phyloP scores from a whole-genome alignment of 2,329 filamentous ascomycete genomes.

The Nannizziopsis arthrosporioides region DNA sequence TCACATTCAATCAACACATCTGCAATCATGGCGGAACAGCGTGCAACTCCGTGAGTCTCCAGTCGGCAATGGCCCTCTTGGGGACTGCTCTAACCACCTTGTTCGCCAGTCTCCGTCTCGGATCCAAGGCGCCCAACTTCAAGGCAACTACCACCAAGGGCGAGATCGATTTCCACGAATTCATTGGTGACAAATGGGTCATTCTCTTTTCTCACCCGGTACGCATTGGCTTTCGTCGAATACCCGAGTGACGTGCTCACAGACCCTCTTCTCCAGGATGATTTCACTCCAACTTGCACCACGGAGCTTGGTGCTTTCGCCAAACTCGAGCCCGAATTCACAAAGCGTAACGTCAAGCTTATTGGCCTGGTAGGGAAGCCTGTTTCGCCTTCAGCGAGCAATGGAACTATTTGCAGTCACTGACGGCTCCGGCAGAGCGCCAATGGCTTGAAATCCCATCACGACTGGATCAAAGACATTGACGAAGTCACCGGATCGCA shows the following conservation, averaged over 20 bases:
- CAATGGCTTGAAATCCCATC: conserved; percentile 74
- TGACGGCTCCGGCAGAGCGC: conserved; percentile 40
- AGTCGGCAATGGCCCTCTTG: neutral
- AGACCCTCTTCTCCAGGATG: conserved; percentile 30
- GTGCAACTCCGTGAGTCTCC: conserved; percentile 30
- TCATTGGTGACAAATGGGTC: conserved; percentile 58
- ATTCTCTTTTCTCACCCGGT: conserved; percentile 60
- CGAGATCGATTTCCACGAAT: conserved; percentile 59
- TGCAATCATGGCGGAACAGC: conserved; percentile 31
- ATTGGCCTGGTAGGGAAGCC: conserved; percentile 56
- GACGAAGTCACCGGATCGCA: conserved; percentile 61
- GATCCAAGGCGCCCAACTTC: conserved; percentile 58
- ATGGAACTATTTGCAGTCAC: neutral
- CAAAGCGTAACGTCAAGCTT: conserved; percentile 77
- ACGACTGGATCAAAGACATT: conserved; percentile 83
- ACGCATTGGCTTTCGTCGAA: neutral
- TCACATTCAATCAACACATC: conserved; percentile 3
- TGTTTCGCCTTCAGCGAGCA: neutral
- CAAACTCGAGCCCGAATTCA: conserved; percentile 78
- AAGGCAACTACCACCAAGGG: conserved; percentile 55
- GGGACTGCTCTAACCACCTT: neutral
- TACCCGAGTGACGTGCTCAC: neutral
- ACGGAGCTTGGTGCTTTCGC: conserved; percentile 90
- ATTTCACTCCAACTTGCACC: conserved; percentile 92
- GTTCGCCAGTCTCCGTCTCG: conserved; percentile 46